Percentiles rank a stretch among this genome's conserved stretches.
phyloP scores from a whole-genome alignment of 1,139 yeast genomes.

The Blastobotrys indianensis region DNA sequence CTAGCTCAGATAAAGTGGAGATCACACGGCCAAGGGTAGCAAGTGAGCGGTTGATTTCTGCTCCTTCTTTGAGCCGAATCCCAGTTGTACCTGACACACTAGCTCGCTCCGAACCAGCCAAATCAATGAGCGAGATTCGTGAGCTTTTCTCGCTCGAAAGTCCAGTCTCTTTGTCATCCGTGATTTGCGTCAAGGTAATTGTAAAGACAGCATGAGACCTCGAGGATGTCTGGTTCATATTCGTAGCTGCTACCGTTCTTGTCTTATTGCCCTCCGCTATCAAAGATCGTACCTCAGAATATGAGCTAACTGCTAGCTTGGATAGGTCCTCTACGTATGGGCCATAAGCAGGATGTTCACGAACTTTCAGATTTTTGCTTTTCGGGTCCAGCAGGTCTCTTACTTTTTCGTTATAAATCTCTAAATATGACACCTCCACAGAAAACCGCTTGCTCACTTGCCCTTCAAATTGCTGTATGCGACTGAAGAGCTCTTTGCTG shows the following conservation, averaged over 20 bases:
- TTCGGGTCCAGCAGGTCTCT: slow-evolving; percentile 13
- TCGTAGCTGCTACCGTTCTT: slow-evolving; percentile 61
- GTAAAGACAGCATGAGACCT: slow-evolving; percentile 73
- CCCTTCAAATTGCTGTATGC: slow-evolving; percentile 35
- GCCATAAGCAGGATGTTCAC: slow-evolving; percentile 54
- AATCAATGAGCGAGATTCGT: slow-evolving; percentile 59
- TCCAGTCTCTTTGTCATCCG: slow-evolving; percentile 32
- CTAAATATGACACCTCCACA: slow-evolving; percentile 54
- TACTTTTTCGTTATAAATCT: slow-evolving; percentile 67
- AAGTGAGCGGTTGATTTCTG: slow-evolving; percentile 63
- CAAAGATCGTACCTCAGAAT: slow-evolving; percentile 39
- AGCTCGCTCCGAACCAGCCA: slow-evolving; percentile 73
- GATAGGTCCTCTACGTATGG: slow-evolving; percentile 61
- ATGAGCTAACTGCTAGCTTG: slow-evolving; percentile 41
- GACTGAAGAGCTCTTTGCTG: slow-evolving; percentile 45
- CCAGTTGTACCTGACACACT: slow-evolving; percentile 56
- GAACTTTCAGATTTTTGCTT: slow-evolving; percentile 33
- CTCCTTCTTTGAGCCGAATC: slow-evolving; percentile 62
- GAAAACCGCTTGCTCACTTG: slow-evolving; percentile 41
- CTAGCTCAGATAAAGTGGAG: slow-evolving; percentile 40
- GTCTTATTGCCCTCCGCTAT: slow-evolving; percentile 43
- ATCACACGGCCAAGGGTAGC: slow-evolving; percentile 70
- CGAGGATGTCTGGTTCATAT: slow-evolving; percentile 58
- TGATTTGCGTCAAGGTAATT: slow-evolving; percentile 50
- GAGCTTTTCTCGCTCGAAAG: slow-evolving; percentile 53